A percentile compares a stretch with the other conserved stretches of the same genome.
Conservation (phyloP, 495 filamentous ascomycete genomes). For the Penicillium mononematosum region DNA sequence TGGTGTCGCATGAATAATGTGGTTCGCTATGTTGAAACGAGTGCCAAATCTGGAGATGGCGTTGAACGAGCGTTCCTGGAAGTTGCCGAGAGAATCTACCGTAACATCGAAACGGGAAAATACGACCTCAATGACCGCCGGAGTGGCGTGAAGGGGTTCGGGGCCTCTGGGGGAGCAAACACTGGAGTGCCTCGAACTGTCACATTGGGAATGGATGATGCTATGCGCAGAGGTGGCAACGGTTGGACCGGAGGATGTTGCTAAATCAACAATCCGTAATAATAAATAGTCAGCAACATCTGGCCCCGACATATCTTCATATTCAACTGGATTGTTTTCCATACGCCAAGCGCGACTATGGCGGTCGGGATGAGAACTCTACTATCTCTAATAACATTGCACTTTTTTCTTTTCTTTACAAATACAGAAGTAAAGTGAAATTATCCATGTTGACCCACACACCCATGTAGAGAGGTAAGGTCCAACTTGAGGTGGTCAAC, state of each 20-base stretch:
- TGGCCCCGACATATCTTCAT: background rate
- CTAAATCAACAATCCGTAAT: constrained; percentile 20
- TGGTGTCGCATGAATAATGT: constrained; percentile 84
- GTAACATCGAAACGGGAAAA: constrained; percentile 88
- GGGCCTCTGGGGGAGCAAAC: constrained; percentile 48
- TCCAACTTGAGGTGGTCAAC: background rate
- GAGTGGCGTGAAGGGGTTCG: constrained; percentile 84
- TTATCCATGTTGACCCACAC: constrained; percentile 6
- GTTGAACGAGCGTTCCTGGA: constrained; percentile 92
- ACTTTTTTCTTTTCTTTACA: constrained; percentile 1
- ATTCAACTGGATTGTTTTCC: background rate
- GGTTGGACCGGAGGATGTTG: constrained; percentile 51
- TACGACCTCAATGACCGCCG: constrained; percentile 94
- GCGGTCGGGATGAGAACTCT: background rate
- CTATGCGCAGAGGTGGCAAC: constrained; percentile 46
- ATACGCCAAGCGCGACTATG: background rate
- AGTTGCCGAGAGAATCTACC: constrained; percentile 89
- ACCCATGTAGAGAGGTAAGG: background rate
- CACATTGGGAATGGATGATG: constrained; percentile 58
- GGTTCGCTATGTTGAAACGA: constrained; percentile 91
- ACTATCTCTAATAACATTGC: background rate
- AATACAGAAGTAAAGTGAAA: background rate
- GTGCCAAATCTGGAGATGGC: constrained; percentile 87
- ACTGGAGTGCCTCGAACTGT: constrained; percentile 49
- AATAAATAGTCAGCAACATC: background rate